phyloP scores from a whole-genome alignment of 345 rosid species.

The Aegle marmelos region DNA sequence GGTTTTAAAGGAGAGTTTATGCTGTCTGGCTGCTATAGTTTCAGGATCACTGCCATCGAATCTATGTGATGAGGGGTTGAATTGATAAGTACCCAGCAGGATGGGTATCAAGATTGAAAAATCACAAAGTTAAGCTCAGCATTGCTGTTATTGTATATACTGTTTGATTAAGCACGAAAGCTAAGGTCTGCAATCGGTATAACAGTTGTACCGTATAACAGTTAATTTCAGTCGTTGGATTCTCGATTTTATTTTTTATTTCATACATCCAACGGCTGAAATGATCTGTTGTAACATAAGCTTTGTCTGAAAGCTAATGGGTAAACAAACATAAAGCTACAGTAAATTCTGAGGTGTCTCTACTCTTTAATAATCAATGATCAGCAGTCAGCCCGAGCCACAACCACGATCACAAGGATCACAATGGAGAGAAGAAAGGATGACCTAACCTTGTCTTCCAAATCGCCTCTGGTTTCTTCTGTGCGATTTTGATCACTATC shows the following conservation, averaged over 20 bases:
- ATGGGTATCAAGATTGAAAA: not conserved
- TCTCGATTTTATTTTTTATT: too few relatives aligned
- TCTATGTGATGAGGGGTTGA: not conserved
- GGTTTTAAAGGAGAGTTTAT: not conserved
- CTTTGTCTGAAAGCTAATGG: not conserved
- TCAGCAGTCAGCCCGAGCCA: constrained; percentile 26
- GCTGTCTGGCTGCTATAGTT: not conserved
- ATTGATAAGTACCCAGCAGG: not conserved
- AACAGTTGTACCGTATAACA: too few relatives aligned
- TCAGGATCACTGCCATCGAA: not conserved
- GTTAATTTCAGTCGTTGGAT: too few relatives aligned
- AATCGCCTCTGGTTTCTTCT: constrained; percentile 12
- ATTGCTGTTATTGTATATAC: not conserved
- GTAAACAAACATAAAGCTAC: not conserved
- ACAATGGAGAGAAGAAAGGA: constrained; percentile 43
- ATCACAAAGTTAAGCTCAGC: not conserved
- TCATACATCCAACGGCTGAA: too few relatives aligned
- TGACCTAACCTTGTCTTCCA: constrained; percentile 33
- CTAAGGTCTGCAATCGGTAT: too few relatives aligned
- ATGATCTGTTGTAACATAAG: too few relatives aligned
- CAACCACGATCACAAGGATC: constrained; percentile 40
- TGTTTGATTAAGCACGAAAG: not conserved
- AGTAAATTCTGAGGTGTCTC: too few relatives aligned
- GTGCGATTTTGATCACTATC: constrained; percentile 7
- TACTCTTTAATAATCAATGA: not conserved